Base-by-base conservation (phyloP, 768 basidiomycete species). In the Fistulinella prunicolor region DNA sequence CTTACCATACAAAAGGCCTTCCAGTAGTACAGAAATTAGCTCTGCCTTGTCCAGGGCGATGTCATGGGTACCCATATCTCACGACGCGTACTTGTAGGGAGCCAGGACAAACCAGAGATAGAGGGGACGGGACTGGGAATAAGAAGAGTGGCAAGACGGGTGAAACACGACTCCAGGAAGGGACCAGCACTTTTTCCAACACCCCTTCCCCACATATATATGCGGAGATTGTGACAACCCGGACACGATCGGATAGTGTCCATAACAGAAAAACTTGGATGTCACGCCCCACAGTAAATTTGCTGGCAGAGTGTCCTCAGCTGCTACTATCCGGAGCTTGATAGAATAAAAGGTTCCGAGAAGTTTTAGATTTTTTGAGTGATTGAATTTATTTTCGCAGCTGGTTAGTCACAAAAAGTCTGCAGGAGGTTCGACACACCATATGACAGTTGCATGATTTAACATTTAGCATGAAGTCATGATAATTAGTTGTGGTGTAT, bases 1-100 rank as follows among this genome's bases (percentile, higher is more conserved):
- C 51, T 40, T 30, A 54, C 55, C 55, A 38, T 51, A 51, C 29
- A 57, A 44, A 23, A 51, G 38, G 9, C 29, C 38, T 51, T 55
- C 50, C 14, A 57, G n/a, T 13, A 55, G 23, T 4, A 44, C 46
- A 1, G n/a, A n/a, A 6, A 36, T 4, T 4, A 36, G 35, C 17
- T 36, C n/a, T 36, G 35, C 35, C 17, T 36, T 36, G 10, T 36
- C 35, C 16, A 36, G 35, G 17, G 35, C 12, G 7, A 36, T 36
- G 6, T 19, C 35, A 19, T n/a, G n/a, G n/a, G n/a, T 36, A 7
- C 6, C 5, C 35, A 36, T 36, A 17, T 36, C 17, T 19, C 17
- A 36, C 12, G 35, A 36, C 13, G n/a, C 17, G 35, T 16, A 7
- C 17, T 36, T 7, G n/a, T 5, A 17, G 17, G 17, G 5, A 5